Evolutionary conservation across 2,329 filamentous ascomycete genomes (phyloP).

Genomic region (Aspergillus pseudonomiae): DNA sequence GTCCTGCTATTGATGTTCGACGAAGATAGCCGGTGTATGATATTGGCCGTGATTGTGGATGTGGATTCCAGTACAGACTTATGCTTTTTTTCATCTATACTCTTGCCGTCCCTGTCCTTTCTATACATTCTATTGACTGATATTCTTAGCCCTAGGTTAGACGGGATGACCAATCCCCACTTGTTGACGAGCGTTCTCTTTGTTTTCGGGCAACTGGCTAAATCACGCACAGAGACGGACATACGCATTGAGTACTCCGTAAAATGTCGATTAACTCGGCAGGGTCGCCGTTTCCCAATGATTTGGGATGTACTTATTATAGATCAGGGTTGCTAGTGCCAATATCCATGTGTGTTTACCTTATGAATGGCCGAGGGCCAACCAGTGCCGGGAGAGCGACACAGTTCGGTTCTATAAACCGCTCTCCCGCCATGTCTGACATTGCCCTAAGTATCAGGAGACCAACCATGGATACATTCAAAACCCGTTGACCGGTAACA

Average conservation of each 20-base stretch:
- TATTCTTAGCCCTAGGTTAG: not conserved
- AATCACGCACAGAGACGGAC: not conserved
- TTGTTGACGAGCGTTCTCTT: not conserved
- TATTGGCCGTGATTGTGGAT: not conserved
- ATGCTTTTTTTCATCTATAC: not conserved
- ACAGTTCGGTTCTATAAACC: not conserved
- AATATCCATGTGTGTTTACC: not conserved
- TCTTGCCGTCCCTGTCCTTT: accelerated
- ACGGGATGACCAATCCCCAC: not conserved
- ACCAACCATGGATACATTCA: not conserved
- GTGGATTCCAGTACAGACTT: not conserved
- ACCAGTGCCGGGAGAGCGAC: not conserved
- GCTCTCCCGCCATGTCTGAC: not conserved
- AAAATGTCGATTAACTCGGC: no score
- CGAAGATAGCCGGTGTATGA: not conserved
- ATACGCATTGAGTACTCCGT: not conserved
- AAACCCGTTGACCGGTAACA: not conserved
- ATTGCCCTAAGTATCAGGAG: not conserved
- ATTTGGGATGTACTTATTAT: not conserved
- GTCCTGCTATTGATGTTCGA: no score
- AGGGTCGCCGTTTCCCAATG: not conserved
- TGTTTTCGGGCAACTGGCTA: not conserved
- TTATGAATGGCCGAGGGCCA: not conserved
- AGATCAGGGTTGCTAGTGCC: not conserved
- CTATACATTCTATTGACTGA: not conserved